phyloP scores from a whole-genome alignment of 2,329 filamentous ascomycete genomes.

The Venturia carpophila region DNA sequence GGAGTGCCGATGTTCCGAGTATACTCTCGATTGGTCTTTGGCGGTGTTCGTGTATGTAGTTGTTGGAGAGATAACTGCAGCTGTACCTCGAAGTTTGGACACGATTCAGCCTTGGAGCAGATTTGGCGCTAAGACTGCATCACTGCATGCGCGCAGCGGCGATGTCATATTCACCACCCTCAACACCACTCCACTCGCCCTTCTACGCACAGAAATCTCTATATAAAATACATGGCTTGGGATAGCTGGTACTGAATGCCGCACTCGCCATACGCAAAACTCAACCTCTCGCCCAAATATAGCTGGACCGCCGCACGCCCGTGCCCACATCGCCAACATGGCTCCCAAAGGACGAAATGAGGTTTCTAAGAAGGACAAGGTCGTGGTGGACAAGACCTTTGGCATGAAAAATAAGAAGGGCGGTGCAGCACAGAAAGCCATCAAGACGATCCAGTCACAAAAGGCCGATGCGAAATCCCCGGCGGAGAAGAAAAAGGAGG shows the following conservation, averaged over 20 bases:
- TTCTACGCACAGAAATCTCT: slow-evolving; percentile 17
- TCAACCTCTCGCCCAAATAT: background rate
- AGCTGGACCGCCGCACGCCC: slow-evolving; percentile 12
- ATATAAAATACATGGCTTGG: slow-evolving; percentile 13
- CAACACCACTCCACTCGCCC: slow-evolving; percentile 14
- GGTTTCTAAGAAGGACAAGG: slow-evolving; percentile 47
- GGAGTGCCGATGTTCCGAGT: background rate
- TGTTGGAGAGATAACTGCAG: background rate
- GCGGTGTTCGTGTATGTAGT: background rate
- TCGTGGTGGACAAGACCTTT: slow-evolving; percentile 91
- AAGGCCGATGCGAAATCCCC: slow-evolving; percentile 67
- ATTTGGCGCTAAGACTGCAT: background rate
- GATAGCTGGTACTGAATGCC: slow-evolving; percentile 9
- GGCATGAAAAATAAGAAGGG: slow-evolving; percentile 99
- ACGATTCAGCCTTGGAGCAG: slow-evolving; percentile 9
- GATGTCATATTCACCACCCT: slow-evolving; percentile 15
- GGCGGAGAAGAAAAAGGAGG: slow-evolving; percentile 75
- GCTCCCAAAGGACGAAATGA: slow-evolving; percentile 55
- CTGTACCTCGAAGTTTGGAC: background rate
- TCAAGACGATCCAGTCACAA: slow-evolving; percentile 72
- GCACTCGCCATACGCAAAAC: background rate
- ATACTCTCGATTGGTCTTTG: background rate
- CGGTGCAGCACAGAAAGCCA: slow-evolving; percentile 78
- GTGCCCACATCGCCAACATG: slow-evolving; percentile 47
- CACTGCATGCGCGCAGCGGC: background rate